Percentiles rank a stretch among this genome's conserved stretches.
phyloP scores from a whole-genome alignment of 2,329 filamentous ascomycete genomes.

The Ampelomyces quisqualis region DNA sequence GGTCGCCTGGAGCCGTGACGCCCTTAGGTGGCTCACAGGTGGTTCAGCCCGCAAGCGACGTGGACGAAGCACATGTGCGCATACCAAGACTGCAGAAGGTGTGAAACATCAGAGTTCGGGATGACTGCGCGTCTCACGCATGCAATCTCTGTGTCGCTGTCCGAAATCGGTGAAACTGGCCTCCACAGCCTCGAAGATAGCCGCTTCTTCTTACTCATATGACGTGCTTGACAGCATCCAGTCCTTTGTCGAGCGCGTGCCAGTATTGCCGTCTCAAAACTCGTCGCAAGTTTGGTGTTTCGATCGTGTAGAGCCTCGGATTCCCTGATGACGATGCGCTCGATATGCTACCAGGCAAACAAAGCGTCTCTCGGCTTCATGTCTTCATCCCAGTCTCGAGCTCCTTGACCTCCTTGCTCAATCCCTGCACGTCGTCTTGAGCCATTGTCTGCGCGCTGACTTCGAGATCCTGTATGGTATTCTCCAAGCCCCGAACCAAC shows the following conservation, averaged over 20 bases:
- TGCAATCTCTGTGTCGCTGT: neutral
- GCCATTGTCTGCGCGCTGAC: conserved; percentile 48
- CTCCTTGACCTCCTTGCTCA: conserved; percentile 39
- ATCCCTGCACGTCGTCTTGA: conserved; percentile 39
- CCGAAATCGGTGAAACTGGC: neutral
- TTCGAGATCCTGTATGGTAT: conserved; percentile 59
- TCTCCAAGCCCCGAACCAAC: conserved; percentile 57
- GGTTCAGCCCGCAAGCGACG: too few relatives aligned
- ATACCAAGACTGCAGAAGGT: neutral
- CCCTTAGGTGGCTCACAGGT: too few relatives aligned
- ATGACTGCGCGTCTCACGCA: too few relatives aligned
- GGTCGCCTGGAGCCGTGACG: too few relatives aligned
- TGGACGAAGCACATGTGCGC: too few relatives aligned
- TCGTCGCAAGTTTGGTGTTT: too few relatives aligned
- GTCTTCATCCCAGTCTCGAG: conserved; percentile 42
- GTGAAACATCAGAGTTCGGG: too few relatives aligned
- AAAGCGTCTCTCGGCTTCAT: too few relatives aligned
- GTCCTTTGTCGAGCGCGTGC: neutral
- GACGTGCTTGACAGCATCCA: neutral
- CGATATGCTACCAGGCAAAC: too few relatives aligned
- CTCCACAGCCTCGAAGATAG: neutral
- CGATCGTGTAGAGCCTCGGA: too few relatives aligned
- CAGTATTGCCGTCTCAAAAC: too few relatives aligned
- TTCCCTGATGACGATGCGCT: too few relatives aligned
- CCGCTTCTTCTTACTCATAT: neutral